Percentiles rank a stretch among this genome's conserved stretches.
Evolutionary conservation across 2,329 filamentous ascomycete species (phyloP).

Genomic region (Phoma herbarum): DNA sequence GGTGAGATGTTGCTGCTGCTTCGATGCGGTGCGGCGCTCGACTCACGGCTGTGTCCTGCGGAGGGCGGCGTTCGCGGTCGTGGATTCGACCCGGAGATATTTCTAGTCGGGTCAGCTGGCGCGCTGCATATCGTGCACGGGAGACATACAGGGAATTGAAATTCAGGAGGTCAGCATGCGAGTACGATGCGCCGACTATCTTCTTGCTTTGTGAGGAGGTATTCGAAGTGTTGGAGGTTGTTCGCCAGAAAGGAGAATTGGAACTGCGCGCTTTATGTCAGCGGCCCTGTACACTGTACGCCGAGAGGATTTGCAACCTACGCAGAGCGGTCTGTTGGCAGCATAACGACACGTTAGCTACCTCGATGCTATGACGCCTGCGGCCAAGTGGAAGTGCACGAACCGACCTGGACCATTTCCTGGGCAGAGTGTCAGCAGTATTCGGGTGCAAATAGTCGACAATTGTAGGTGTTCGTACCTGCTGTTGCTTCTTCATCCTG

Average conservation of each 20-base stretch:
- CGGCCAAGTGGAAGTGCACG: constrained; percentile 55
- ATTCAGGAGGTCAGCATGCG: constrained; percentile 93
- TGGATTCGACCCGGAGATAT: constrained; percentile 67
- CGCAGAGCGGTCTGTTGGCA: constrained; percentile 48
- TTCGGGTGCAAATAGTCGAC: not conserved
- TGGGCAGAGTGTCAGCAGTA: constrained; percentile 55
- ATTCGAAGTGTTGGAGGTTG: constrained; percentile 56
- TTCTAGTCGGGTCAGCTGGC: constrained; percentile 56
- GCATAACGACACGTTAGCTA: constrained; percentile 50
- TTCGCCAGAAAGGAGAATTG: constrained; percentile 87
- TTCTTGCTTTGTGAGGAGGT: constrained; percentile 63
- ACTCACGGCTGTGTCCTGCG: constrained; percentile 65
- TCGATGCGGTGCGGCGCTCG: constrained; percentile 65
- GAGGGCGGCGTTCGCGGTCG: constrained; percentile 78
- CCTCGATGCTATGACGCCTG: constrained; percentile 37
- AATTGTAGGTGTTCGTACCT: constrained; percentile 35
- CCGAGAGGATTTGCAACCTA: constrained; percentile 32
- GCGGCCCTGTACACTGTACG: not conserved
- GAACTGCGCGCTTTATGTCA: constrained; percentile 64
- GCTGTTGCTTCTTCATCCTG: constrained; percentile 53
- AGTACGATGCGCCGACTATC: constrained; percentile 94
- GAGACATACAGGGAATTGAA: constrained; percentile 75
- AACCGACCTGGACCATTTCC: constrained; percentile 99
- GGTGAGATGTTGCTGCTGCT: constrained; percentile 64
- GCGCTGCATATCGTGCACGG: not conserved